A percentile compares a stretch with the other conserved stretches of the same genome.
phyloP scores from a whole-genome alignment of 805 yeast species.

The Pichia sporocuriosa region DNA sequence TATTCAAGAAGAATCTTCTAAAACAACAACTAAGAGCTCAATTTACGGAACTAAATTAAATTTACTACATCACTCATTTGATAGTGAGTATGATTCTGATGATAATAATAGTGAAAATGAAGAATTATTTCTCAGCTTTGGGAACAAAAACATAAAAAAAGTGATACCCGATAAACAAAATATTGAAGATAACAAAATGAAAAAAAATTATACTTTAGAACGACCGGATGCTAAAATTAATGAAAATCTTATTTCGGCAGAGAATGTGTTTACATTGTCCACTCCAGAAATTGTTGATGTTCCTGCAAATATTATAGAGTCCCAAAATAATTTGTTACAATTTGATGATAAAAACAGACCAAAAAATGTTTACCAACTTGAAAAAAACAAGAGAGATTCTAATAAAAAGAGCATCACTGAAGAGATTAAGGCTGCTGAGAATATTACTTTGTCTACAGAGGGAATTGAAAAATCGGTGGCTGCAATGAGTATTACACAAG shows the following conservation, averaged over 20 bases:
- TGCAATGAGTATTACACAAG: no score
- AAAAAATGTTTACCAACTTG: no score
- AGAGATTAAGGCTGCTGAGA: no score
- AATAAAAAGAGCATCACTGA: no score
- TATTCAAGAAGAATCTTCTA: no score
- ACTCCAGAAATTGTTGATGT: slow-evolving; percentile 14
- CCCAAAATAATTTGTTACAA: neutral
- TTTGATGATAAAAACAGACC: neutral
- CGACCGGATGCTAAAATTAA: neutral
- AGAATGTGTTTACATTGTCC: neutral
- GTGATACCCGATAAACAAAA: neutral
- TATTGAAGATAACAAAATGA: neutral
- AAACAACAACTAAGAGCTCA: slow-evolving; percentile 4
- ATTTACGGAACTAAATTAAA: slow-evolving; percentile 14
- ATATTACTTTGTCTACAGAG: no score
- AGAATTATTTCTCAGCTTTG: slow-evolving; percentile 12
- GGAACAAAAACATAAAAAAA: slow-evolving; percentile 1
- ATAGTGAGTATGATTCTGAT: neutral
- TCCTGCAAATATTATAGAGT: slow-evolving; percentile 10
- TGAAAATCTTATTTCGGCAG: neutral
- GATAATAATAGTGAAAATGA: slow-evolving; percentile 8
- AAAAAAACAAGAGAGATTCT: no score
- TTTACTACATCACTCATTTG: neutral
- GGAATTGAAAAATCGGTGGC: no score
- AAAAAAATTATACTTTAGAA: neutral